These are phyloP conservation scores for Russula sp. DNA, from an alignment of 768 basidiomycete genomes.

Conservation along the genomic window DNA sequence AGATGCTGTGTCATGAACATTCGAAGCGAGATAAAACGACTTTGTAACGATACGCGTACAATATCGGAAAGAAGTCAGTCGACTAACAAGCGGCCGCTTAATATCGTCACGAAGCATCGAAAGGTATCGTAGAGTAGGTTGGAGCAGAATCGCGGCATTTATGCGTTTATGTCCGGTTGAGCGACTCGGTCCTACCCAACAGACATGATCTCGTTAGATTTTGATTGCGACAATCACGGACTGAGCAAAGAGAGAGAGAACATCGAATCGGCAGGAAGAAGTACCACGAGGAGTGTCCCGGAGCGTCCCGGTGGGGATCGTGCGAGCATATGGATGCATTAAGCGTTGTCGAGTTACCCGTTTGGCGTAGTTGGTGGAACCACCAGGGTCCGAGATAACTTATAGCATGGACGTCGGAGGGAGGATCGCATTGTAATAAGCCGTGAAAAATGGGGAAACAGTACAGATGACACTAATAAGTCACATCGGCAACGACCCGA, in stretches of 20 bases:
- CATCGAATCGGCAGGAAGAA: slow-evolving; percentile 6
- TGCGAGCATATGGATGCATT: neutral
- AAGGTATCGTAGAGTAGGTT: neutral
- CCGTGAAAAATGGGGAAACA: slow-evolving; percentile 18
- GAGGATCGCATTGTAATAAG: slow-evolving; percentile 11
- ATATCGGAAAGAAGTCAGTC: neutral
- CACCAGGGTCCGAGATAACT: neutral
- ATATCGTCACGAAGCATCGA: slow-evolving; percentile 1
- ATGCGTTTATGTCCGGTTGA: slow-evolving; percentile 3
- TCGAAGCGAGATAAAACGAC: neutral
- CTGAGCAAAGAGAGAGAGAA: neutral
- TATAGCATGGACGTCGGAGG: slow-evolving; percentile 10
- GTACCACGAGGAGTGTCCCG: neutral
- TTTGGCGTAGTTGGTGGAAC: neutral
- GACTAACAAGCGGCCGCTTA: neutral
- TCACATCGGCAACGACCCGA: slow-evolving; percentile 17
- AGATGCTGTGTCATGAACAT: neutral
- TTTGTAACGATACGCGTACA: neutral
- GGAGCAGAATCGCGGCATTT: slow-evolving; percentile 1
- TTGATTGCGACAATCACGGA: neutral
- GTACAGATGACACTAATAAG: neutral
- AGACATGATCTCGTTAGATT: neutral
- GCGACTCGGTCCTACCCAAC: neutral
- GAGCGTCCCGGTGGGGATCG: neutral
- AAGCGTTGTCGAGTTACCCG: neutral